Evolutionary conservation across 345 rosid species (phyloP), one percentile per base, ranked within the genome.

Genomic region (Eutrema japonicum): DNA sequence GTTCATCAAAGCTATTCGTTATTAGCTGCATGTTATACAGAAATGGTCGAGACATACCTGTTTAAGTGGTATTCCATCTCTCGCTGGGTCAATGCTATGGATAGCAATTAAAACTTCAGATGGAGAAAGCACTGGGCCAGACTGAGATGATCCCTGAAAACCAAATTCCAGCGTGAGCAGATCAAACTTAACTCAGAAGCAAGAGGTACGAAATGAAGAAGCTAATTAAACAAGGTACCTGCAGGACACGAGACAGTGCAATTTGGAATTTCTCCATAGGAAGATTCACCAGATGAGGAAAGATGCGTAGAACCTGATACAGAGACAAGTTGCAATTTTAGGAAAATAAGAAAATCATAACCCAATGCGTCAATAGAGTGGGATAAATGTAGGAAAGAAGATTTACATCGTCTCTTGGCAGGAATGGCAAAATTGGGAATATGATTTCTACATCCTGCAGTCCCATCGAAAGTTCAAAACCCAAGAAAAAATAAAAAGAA

Each of bases 71-170:
- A 95, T 86, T 76, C 90, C 86, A 74, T 92, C 93, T 73, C 86
- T 92, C 32, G 84, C 94, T 37, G 96, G 99, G 76, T 90, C 96
- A 79, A 95, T 90, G 59, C 96, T 87, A 70, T 95, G 97, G 69
- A 95, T 86, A 73, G 96, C 97, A 35, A 92, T 92, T 72, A 95
- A 75, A 54, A 84, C 85, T 82, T 89, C 99, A 38, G 96, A 82
- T 57, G 99, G 96, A 79, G 90, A 76, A 55, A 94, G 91, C 62
- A 79, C 79, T 45, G 81, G 83, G 72, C 84, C 91, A 68, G 89
- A 78, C 72, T 82, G 82, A 78, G 96, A 73, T 69, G 95, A 84
- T 72, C 92, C 97, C 96, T 92, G 83, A 45, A 67, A 46, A 76
- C 38, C 51, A 76, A 66, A 49, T 33, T 64, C 60, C 55, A 63